phyloP scores from a whole-genome alignment of 2,329 filamentous ascomycete species.

The Daldinia eschscholtzii region DNA sequence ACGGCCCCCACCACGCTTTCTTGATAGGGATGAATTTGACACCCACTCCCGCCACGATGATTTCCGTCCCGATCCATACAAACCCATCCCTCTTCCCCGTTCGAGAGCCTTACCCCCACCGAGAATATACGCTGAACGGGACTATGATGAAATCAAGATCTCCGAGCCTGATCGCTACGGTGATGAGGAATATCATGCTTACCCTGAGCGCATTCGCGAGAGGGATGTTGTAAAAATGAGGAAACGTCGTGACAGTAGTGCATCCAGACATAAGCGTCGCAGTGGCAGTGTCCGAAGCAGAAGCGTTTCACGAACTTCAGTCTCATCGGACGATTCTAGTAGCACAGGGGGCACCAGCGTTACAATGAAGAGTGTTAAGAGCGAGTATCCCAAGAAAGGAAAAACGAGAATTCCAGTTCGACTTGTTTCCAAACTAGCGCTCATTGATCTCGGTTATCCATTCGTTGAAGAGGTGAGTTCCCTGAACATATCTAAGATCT shows the following conservation, averaged over 20 bases:
- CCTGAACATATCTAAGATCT: neutral
- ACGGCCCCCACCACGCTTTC: conserved; percentile 66
- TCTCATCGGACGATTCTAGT: conserved; percentile 59
- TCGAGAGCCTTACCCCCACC: conserved; percentile 72
- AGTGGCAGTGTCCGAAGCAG: conserved; percentile 55
- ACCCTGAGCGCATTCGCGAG: conserved; percentile 71
- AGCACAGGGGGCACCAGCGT: conserved; percentile 63
- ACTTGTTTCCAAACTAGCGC: conserved; percentile 82
- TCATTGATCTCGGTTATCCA: conserved; percentile 87
- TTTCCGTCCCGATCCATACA: conserved; percentile 65
- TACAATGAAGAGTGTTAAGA: conserved; percentile 47
- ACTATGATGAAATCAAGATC: conserved; percentile 75
- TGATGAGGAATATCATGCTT: conserved; percentile 78
- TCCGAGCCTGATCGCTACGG: conserved; percentile 76
- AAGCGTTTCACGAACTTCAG: conserved; percentile 57
- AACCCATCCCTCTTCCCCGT: conserved; percentile 77
- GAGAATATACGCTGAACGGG: conserved; percentile 67
- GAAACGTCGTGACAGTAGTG: conserved; percentile 60
- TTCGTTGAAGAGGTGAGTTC: conserved; percentile 83
- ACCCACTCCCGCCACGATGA: conserved; percentile 68
- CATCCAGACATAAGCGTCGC: conserved; percentile 56
- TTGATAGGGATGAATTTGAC: conserved; percentile 66
- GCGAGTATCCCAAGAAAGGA: conserved; percentile 81
- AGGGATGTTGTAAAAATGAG: conserved; percentile 68
- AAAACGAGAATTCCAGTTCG: conserved; percentile 89